Conservation (phyloP, 2,329 filamentous ascomycete species). For the Aureobasidium sp. region DNA sequence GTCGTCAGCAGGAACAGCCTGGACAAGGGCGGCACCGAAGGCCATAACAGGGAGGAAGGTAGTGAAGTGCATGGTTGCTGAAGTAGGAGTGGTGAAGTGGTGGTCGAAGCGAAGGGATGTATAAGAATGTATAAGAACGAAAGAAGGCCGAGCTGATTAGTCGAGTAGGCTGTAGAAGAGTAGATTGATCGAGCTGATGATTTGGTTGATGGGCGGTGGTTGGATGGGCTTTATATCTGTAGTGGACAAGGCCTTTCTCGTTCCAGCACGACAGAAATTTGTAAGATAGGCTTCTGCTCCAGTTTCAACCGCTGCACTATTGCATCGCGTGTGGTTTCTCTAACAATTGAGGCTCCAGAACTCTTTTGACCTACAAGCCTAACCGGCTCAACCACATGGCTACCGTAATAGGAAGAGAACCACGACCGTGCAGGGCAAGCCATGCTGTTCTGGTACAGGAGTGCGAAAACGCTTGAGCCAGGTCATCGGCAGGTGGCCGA, state of each 20-base stretch:
- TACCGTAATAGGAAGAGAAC: conserved; percentile 8
- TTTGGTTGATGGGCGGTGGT: conserved; percentile 8
- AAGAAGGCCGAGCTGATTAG: neutral
- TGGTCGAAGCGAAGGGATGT: conserved; percentile 3
- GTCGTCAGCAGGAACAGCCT: conserved; percentile 5
- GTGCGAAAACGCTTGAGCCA: neutral
- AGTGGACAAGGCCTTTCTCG: neutral
- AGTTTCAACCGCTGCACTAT: conserved; percentile 7
- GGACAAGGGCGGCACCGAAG: conserved; percentile 11
- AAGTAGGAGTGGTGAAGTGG: neutral
- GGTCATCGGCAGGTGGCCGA: conserved; percentile 2
- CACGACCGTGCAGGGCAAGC: conserved; percentile 10
- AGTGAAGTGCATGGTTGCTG: conserved; percentile 21
- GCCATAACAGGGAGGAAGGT: conserved; percentile 23
- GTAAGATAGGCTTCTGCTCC: neutral
- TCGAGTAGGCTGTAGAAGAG: conserved; percentile 10
- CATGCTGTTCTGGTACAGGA: conserved; percentile 2
- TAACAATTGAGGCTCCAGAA: conserved; percentile 10
- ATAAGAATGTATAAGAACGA: conserved; percentile 8
- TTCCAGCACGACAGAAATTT: neutral
- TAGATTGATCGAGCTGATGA: conserved; percentile 14
- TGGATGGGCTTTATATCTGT: conserved; percentile 8
- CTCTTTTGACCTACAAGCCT: neutral
- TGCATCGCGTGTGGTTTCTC: conserved; percentile 10
- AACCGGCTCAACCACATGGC: conserved; percentile 4